These are phyloP conservation scores for Beta vulgaris DNA, from an alignment of 148 eudicot species.

Conservation along the genomic window DNA sequence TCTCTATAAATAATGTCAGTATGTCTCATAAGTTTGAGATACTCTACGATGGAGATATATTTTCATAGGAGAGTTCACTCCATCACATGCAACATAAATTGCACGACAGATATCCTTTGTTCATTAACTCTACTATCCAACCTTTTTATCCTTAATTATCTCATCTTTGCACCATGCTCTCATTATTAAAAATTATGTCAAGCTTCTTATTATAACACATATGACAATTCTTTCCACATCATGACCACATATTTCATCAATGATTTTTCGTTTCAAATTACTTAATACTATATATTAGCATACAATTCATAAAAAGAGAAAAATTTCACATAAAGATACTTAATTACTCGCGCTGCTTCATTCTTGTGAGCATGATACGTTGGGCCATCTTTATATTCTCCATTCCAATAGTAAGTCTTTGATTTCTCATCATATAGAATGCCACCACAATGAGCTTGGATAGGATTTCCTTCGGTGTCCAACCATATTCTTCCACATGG, in stretches of 20 bases:
- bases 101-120: background rate
- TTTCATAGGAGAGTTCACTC: background rate
- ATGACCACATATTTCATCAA: background rate
- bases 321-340: constrained; percentile 1
- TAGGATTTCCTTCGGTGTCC: constrained; percentile 92
- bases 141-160: too few species aligned
- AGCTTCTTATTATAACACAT: background rate
- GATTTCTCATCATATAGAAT: constrained; percentile 64
- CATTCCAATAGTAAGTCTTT: constrained; percentile 85
- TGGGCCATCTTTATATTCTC: constrained; percentile 97
- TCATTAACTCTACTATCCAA: background rate
- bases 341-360: constrained; percentile 94
- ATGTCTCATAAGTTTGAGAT: background rate
- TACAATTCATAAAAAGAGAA: background rate
- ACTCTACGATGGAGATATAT: background rate
- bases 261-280: background rate
- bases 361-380: constrained; percentile 83
- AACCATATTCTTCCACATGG: constrained; percentile 87
- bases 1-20: background rate
- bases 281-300: background rate
- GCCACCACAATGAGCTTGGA: constrained; percentile 99
- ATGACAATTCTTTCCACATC: background rate
- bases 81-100: constrained; percentile 3
- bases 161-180: background rate
- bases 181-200: background rate